Evolutionary conservation across 2,329 filamentous ascomycete genomes (phyloP), one percentile per base, ranked within the genome.

Genomic region (Didymella pomorum): DNA sequence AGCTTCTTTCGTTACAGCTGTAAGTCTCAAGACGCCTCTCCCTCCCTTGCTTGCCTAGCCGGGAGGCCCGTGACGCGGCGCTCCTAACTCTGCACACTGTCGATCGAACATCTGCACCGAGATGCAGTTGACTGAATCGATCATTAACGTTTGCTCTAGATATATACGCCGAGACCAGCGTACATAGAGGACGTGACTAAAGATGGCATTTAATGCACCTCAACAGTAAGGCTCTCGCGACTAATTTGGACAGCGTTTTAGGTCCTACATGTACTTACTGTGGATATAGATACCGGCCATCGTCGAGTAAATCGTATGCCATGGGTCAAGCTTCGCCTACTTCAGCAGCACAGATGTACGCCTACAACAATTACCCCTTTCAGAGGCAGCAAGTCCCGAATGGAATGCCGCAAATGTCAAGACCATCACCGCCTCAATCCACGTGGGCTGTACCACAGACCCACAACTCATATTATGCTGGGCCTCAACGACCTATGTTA

Each of bases 131-230:
- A 53, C 62, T 58, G 66, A 50, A 63, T 69, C 58, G 28, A 56
- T 66, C 62, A 59, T 69, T 76, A 64, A 76, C 71, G 46, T 63
- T 58, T 52, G 46, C 64, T 61, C 65, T 56, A 52, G 62, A 65
- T 60, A 57, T 53, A 50, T 53, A 52, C 46, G 58, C 59, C 56
- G 65, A 62, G 67, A 62, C 60, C 58, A 65, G 61, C 68, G 61
- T 66, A 65, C 61, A 62, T 65, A 69, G 62, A 68, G 51, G 57
- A 65, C 63, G 63, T 68, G 59, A 16, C 62, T 70, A 69, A 75
- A 74, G 64, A 79, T 79, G 77, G 76, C 78, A 73, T 78, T 76
- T 71, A 77, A 78, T 77, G 72, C 76, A 63, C 58, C 72, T 64
- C 73, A 74, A 47, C 76, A 78, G 76, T 78, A 72, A 71, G 76